Percentiles rank a stretch among this genome's conserved stretches.
phyloP scores from a whole-genome alignment of 352 stramenopile species.

The Pythium monospermum region DNA sequence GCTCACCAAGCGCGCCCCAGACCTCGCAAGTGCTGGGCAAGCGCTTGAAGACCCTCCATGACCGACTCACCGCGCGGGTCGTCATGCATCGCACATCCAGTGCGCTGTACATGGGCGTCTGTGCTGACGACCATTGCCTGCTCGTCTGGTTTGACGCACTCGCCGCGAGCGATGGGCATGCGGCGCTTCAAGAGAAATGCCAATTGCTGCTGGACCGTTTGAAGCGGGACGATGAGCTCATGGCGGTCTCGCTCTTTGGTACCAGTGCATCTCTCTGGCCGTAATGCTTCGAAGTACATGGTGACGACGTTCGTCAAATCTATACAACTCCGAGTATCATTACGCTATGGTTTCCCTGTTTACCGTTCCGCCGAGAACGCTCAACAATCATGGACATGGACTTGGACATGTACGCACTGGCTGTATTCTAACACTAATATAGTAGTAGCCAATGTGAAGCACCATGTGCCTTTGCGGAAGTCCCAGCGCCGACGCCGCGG shows the following conservation, averaged over 20 bases:
- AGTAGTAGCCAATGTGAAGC: no score
- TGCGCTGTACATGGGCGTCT: slow-evolving; percentile 46
- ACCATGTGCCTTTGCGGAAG: no score
- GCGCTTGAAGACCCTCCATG: slow-evolving; percentile 26
- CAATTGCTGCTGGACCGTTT: slow-evolving; percentile 55
- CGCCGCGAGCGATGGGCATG: slow-evolving; percentile 32
- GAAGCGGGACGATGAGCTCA: slow-evolving; percentile 45
- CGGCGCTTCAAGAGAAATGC: slow-evolving; percentile 33
- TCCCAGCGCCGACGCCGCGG: no score
- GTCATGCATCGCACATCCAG: slow-evolving; percentile 44
- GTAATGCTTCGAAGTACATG: neutral
- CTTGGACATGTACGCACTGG: no score
- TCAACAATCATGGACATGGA: no score
- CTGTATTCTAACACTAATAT: no score
- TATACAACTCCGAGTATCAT: no score
- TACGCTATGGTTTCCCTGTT: neutral
- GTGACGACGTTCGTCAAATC: neutral
- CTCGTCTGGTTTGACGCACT: slow-evolving; percentile 54
- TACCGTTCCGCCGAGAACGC: no score
- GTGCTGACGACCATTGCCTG: slow-evolving; percentile 49
- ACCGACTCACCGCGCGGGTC: slow-evolving; percentile 33
- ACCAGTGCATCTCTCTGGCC: slow-evolving; percentile 22
- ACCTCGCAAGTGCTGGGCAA: slow-evolving; percentile 49
- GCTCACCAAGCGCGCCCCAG: slow-evolving; percentile 3
- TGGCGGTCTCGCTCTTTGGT: slow-evolving; percentile 31